phyloP scores from a whole-genome alignment of 371 early-diverging fungal genomes.

The Apophysomyces variabilis region DNA sequence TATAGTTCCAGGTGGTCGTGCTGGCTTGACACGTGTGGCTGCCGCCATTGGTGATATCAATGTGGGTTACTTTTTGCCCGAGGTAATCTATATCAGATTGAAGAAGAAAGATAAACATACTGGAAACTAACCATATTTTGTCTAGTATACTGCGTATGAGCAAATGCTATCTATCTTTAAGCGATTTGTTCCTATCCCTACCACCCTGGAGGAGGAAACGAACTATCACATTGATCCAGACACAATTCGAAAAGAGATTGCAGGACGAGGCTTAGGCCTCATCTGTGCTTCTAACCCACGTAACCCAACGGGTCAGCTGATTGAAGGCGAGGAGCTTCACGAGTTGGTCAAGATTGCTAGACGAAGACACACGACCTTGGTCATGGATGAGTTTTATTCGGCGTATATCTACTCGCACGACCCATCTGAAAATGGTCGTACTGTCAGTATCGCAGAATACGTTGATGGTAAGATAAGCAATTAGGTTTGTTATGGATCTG shows the following conservation, averaged over 20 bases:
- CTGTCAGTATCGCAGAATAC: slow-evolving; percentile 45
- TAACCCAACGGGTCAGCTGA: slow-evolving; percentile 55
- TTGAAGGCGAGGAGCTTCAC: slow-evolving; percentile 45
- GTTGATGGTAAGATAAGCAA: slow-evolving; percentile 33
- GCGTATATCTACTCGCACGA: slow-evolving; percentile 51
- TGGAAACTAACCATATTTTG: too few species aligned
- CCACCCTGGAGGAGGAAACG: slow-evolving; percentile 45
- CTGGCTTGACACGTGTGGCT: slow-evolving; percentile 57
- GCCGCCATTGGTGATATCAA: slow-evolving; percentile 53
- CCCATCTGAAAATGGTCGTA: slow-evolving; percentile 39
- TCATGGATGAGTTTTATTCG: slow-evolving; percentile 58
- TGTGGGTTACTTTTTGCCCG: slow-evolving; percentile 60
- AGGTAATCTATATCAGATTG: slow-evolving; percentile 22
- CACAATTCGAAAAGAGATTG: slow-evolving; percentile 45
- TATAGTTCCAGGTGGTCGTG: slow-evolving; percentile 59
- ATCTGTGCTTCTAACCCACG: slow-evolving; percentile 54
- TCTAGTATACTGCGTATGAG: slow-evolving; percentile 50
- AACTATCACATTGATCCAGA: slow-evolving; percentile 48
- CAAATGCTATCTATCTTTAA: slow-evolving; percentile 56
- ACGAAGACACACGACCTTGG: slow-evolving; percentile 46
- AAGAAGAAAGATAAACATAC: background rate
- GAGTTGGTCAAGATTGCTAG: slow-evolving; percentile 43
- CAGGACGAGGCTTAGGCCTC: slow-evolving; percentile 47
- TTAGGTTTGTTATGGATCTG: too few species aligned
- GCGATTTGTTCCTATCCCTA: slow-evolving; percentile 57